Base-by-base conservation (phyloP, 371 early-diverging fungal genomes). In the Syncephalastrum racemosum region DNA sequence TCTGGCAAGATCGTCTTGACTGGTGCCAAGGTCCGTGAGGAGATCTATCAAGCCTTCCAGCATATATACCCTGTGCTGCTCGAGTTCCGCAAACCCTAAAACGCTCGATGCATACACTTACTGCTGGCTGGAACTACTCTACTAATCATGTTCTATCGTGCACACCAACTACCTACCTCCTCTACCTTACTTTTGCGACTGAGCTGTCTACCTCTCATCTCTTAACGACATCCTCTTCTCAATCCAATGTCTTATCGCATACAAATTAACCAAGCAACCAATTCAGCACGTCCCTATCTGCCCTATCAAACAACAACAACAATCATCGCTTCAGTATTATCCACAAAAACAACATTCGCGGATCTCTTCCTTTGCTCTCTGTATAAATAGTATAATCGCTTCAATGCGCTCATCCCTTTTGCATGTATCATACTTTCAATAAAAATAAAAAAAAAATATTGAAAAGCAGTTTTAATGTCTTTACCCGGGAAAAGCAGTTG, bases 1-100 rank as follows among this genome's bases (percentile, higher is more conserved):
- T 97, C 98, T 58, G 99, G 99, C 61, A 99, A 99, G 80, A 97
- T 99, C 71, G 99, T 99, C 19, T 85, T 99, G 54, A 99, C 99
- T 7, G 99, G 99, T 49, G 99, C 99, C 20, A 99, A 99, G 83
- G 94, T 89, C 27, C 90, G 99, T 48, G 96, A 97, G 63, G 99
- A 99, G 71, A 99, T 99, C 70, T 99, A 99, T 70, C 93, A 97
- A 75, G 99, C 99, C 50, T 99, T 99, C 81, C 97, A 99, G 70
- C 92, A 95, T 68, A 99, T 99, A 68, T 99, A 99, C 82, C 99
- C 99, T 56, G 99, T 99, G 68, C 81, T 98, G 67, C 87, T 87
- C 20, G 91, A 94, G 75, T 93, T 90, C 81, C 77, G 90, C 42
- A 93, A 93, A 72, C 87, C 87, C 36, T 86, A 80, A 80, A 40